Evolutionary conservation across 257 asterid species (phyloP).

Genomic region (Sherardia arvensis): DNA sequence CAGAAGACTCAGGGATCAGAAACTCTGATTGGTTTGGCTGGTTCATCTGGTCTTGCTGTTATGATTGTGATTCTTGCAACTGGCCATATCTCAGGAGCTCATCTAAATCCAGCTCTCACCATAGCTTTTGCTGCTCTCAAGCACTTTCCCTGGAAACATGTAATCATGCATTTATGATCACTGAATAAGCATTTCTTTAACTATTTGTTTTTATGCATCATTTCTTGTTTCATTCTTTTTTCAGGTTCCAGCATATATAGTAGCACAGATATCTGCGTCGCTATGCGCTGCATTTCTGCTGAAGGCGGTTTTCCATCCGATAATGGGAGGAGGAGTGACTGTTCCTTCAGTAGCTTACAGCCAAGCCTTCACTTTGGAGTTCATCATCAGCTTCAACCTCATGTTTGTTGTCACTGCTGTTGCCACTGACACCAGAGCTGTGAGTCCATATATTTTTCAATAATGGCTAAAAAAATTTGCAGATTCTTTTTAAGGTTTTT

Average conservation of each 20-base stretch:
- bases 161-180: conserved; percentile 8
- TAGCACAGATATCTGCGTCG: conserved; percentile 68
- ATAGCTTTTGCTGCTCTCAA: conserved; percentile 79
- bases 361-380: conserved; percentile 75
- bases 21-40: conserved; percentile 63
- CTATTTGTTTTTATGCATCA: neutral
- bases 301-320: conserved; percentile 49
- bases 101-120: conserved; percentile 81
- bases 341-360: conserved; percentile 42
- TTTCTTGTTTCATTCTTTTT: neutral
- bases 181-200: neutral
- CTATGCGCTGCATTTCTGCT: conserved; percentile 51
- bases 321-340: conserved; percentile 84
- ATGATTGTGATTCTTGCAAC: conserved; percentile 86
- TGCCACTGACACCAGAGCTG: conserved; percentile 89
- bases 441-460: conserved; percentile 20
- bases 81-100: conserved; percentile 96
- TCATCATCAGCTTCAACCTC: conserved; percentile 70
- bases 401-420: conserved; percentile 94
- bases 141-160: conserved; percentile 86
- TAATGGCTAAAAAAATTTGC: neutral
- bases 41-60: conserved; percentile 73
- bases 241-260: conserved; percentile 71
- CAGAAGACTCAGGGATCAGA: conserved; percentile 65
- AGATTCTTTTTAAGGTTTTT: neutral